Evolutionary conservation across 495 filamentous ascomycete genomes (phyloP), one percentile per base, ranked within the genome.

Genomic region (Lichina pygmaea): DNA sequence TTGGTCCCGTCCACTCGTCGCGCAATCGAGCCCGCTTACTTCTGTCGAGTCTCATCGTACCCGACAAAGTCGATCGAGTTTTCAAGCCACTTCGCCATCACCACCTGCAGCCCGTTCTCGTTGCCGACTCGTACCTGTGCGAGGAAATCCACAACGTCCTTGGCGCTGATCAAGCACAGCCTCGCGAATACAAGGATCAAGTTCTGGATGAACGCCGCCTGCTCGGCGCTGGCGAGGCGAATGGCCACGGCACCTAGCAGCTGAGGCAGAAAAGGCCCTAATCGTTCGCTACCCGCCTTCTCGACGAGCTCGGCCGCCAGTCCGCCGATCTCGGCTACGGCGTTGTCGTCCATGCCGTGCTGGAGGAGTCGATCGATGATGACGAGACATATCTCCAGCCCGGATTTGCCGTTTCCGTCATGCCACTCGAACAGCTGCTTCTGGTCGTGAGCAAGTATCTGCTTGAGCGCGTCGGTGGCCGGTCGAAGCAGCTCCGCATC

Each of bases 11-110:
- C 57, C 92, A 85, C 52, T 94, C 85, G 53, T 94, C 24, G 24
- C 24, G 24, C 1, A 24, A 24, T 24, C 24, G 12, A 0, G 24
- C 24, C 16, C 17, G 60, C 71, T 57, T 60, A 83, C 78, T 95
- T 97, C 56, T 93, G 84, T 52, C 85, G 67, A 53, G 93, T 95
- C 57, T 93, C 86, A 52, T 94, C 85, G 53, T 94, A 97, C 15
- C 89, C 89, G 7, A 82, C 81, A 59, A 97, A 95, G 57, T 77
- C 92, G 60, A 89, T 71, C 3, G 85, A 93, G 58, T 94, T 89
- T 59, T 93, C 86, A 0, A 95, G 67, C 89, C 89, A 97, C 59
- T 94, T 94, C 60, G 73, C 66, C 49, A 97, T 60, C 11, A 97
- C 89, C 2, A 94, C 75, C 44, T 82, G 71, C 7, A 97, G 64